Evolutionary conservation across 352 stramenopile genomes (phyloP).

Genomic region (Phytophthora citrophthora): DNA sequence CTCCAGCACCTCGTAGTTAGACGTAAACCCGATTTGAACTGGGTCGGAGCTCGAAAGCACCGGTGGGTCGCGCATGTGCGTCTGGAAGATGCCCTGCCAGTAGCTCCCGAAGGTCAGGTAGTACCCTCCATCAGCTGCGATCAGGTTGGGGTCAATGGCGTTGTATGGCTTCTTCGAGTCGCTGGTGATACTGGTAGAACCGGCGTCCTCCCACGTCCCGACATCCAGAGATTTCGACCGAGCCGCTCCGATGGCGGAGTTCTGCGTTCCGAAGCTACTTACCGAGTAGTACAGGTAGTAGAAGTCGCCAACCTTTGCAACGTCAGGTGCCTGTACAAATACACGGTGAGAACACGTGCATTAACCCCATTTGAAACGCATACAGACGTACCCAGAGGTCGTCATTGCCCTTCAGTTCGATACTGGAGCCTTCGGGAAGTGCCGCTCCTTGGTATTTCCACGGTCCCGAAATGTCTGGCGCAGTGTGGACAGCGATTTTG

Average conservation of each 20-base stretch:
- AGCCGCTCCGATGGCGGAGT: conserved; percentile 48
- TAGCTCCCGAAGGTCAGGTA: conserved; percentile 55
- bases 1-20: conserved; percentile 45
- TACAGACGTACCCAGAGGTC: conserved; percentile 42
- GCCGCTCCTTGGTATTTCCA: conserved; percentile 49
- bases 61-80: conserved; percentile 24
- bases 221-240: conserved; percentile 47
- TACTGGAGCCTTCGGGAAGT: conserved; percentile 45
- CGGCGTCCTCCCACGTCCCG: conserved; percentile 46
- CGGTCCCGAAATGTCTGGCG: conserved; percentile 38
- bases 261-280: conserved; percentile 51
- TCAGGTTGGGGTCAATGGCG: conserved; percentile 54
- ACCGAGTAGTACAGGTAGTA: conserved; percentile 72
- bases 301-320: conserved; percentile 48
- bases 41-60: conserved; percentile 14
- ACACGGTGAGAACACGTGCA: not conserved
- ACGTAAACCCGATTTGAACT: conserved; percentile 35
- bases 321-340: conserved; percentile 35
- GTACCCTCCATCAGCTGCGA: conserved; percentile 27
- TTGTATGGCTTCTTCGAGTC: conserved; percentile 45
- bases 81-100: conserved; percentile 43
- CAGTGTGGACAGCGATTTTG: conserved; percentile 50
- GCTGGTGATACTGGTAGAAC: conserved; percentile 39
- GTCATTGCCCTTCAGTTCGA: conserved; percentile 47
- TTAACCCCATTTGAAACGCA: not conserved